Evolutionary conservation across 495 filamentous ascomycete species (phyloP).

Genomic region (Haplographium delicatum): DNA sequence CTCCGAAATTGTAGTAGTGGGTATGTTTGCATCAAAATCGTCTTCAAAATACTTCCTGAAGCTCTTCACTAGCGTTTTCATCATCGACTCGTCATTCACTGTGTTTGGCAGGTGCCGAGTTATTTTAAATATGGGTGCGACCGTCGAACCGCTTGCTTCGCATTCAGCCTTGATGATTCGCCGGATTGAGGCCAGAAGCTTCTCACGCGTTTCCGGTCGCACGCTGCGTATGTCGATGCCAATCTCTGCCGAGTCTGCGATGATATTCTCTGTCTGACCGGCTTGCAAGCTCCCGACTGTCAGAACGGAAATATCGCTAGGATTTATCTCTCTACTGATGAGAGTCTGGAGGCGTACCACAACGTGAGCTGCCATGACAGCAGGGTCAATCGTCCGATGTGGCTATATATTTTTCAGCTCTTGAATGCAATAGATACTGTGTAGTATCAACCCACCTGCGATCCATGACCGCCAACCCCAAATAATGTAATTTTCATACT

Average conservation of each 20-base stretch:
- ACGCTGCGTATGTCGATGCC: slow-evolving; percentile 43
- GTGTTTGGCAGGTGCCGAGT: slow-evolving; percentile 40
- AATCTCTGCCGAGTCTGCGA: slow-evolving; percentile 41
- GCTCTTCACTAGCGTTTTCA: slow-evolving; percentile 30
- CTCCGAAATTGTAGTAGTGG: slow-evolving; percentile 35
- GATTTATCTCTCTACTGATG: slow-evolving; percentile 46
- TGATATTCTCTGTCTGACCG: slow-evolving; percentile 50
- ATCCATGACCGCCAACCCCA: slow-evolving; percentile 49
- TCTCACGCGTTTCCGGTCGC: slow-evolving; percentile 31
- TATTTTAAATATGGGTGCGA: slow-evolving; percentile 34
- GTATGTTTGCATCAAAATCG: slow-evolving; percentile 10
- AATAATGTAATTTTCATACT: slow-evolving; percentile 37
- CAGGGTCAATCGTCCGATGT: slow-evolving; percentile 49
- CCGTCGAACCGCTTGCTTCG: slow-evolving; percentile 33
- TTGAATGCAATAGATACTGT: no score
- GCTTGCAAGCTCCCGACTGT: slow-evolving; percentile 48
- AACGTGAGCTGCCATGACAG: slow-evolving; percentile 47
- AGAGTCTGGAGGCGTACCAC: slow-evolving; percentile 52
- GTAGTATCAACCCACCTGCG: no score
- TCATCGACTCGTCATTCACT: slow-evolving; percentile 44
- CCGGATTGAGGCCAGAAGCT: slow-evolving; percentile 37
- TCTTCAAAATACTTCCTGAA: slow-evolving; percentile 40
- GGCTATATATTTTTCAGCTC: slow-evolving; percentile 30
- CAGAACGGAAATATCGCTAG: slow-evolving; percentile 48
- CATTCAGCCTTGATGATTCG: slow-evolving; percentile 52